Evolutionary conservation across 2,329 filamentous ascomycete species (phyloP).

Genomic region (Trichoderma sp.): DNA sequence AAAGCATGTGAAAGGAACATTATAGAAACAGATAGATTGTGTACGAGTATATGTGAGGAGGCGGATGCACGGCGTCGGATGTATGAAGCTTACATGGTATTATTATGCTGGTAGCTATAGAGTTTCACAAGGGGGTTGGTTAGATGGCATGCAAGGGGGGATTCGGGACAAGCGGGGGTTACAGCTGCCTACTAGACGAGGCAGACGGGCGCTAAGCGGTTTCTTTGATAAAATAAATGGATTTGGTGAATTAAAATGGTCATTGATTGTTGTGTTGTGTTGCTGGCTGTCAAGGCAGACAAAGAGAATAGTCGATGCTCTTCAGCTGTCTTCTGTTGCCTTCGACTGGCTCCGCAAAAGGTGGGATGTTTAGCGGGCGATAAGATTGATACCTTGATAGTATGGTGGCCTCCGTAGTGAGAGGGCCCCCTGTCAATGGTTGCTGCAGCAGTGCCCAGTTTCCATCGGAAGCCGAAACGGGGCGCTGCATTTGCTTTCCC

Average conservation of each 20-base stretch:
- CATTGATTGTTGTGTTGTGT: not conserved
- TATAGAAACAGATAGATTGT: slow-evolving; percentile 16
- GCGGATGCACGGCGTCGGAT: slow-evolving; percentile 6
- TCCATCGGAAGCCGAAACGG: not conserved
- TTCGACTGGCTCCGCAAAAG: not conserved
- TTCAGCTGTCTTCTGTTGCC: not conserved
- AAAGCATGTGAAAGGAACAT: not conserved
- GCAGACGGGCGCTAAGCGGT: not conserved
- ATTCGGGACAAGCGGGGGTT: not conserved
- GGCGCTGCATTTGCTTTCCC: not conserved
- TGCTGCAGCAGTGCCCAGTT: slow-evolving; percentile 12
- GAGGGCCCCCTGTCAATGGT: not conserved
- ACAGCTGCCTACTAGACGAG: not conserved
- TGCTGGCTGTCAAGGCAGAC: not conserved
- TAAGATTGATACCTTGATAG: not conserved
- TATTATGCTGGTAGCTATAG: not conserved
- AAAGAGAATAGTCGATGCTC: not conserved
- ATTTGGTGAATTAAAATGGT: not conserved
- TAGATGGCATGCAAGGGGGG: slow-evolving; percentile 4
- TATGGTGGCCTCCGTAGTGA: not conserved
- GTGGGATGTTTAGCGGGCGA: slow-evolving; percentile 9
- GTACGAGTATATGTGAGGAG: slow-evolving; percentile 4
- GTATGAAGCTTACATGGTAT: not conserved
- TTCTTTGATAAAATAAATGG: not conserved
- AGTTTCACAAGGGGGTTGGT: slow-evolving; percentile 8